Conservation (phyloP, 2,329 filamentous ascomycete genomes). For the Calonectria ilicicola region DNA sequence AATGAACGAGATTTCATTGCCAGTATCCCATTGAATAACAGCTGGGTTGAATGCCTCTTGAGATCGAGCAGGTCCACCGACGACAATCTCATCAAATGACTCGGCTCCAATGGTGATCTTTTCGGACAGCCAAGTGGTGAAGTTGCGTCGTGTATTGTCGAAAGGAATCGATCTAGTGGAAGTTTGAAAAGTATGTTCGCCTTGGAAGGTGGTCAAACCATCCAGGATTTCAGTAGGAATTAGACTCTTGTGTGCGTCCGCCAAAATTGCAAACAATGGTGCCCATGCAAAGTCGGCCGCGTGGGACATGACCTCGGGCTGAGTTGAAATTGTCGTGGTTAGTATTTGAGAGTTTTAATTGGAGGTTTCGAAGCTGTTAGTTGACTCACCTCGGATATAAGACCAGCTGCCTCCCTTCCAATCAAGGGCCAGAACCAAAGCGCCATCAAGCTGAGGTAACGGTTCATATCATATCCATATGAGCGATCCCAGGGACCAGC, state of each 20-base stretch:
- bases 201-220: constrained; percentile 60
- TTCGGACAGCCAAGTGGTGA: constrained; percentile 68
- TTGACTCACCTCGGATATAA: constrained; percentile 46
- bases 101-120: constrained; percentile 71
- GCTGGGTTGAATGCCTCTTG: constrained; percentile 68
- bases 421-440: constrained; percentile 70
- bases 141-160: constrained; percentile 67
- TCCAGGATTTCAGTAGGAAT: constrained; percentile 55
- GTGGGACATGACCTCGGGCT: constrained; percentile 68
- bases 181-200: constrained; percentile 64
- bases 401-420: constrained; percentile 57
- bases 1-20: constrained; percentile 47
- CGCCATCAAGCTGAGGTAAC: constrained; percentile 69
- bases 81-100: constrained; percentile 65
- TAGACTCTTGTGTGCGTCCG: constrained; percentile 60
- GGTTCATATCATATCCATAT: constrained; percentile 74
- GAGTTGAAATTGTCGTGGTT: neutral
- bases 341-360: neutral
- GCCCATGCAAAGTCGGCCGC: constrained; percentile 69
- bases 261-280: constrained; percentile 67
- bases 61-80: constrained; percentile 66
- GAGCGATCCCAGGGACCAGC: constrained; percentile 74
- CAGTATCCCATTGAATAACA: constrained; percentile 68
- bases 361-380: neutral
- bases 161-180: constrained; percentile 69